Conservation (phyloP, 2,329 filamentous ascomycete species). For the Penicillium sp. region DNA sequence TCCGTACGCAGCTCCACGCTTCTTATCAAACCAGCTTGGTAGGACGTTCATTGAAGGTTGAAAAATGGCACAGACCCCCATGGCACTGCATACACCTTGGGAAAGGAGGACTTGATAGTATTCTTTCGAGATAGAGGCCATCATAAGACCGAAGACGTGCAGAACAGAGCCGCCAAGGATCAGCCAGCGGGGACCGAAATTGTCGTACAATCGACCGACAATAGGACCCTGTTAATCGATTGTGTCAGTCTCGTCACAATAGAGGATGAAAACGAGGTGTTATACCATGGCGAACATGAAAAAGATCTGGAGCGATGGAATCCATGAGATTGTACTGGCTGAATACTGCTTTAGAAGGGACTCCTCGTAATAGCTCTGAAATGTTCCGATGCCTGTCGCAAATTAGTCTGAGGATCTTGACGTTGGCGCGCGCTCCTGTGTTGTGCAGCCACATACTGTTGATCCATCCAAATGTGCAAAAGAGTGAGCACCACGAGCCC, state of each 20-base stretch:
- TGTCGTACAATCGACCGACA: conserved; percentile 62
- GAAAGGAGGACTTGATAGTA: conserved; percentile 58
- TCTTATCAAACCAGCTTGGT: conserved; percentile 52
- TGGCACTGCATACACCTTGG: conserved; percentile 52
- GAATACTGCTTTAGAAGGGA: conserved; percentile 49
- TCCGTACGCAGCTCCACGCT: conserved; percentile 53
- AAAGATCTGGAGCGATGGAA: conserved; percentile 47
- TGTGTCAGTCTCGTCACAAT: conserved; percentile 22
- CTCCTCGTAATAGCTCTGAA: conserved; percentile 58
- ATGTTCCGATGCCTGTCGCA: conserved; percentile 48
- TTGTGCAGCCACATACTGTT: conserved; percentile 32
- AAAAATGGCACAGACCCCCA: conserved; percentile 51
- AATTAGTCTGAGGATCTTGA: neutral
- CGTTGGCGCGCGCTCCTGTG: neutral
- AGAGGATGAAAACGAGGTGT: neutral
- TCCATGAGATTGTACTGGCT: conserved; percentile 57
- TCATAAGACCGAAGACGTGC: conserved; percentile 58
- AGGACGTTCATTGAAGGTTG: conserved; percentile 35
- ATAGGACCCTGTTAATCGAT: conserved; percentile 52
- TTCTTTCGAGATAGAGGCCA: conserved; percentile 52
- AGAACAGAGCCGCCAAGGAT: conserved; percentile 51
- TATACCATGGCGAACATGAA: conserved; percentile 17
- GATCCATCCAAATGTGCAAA: conserved; percentile 49
- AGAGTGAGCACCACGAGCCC: conserved; percentile 44
- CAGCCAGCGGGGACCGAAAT: conserved; percentile 57